Evolutionary conservation across 2,329 filamentous ascomycete species (phyloP).

Genomic region (Macrophomina tecta): DNA sequence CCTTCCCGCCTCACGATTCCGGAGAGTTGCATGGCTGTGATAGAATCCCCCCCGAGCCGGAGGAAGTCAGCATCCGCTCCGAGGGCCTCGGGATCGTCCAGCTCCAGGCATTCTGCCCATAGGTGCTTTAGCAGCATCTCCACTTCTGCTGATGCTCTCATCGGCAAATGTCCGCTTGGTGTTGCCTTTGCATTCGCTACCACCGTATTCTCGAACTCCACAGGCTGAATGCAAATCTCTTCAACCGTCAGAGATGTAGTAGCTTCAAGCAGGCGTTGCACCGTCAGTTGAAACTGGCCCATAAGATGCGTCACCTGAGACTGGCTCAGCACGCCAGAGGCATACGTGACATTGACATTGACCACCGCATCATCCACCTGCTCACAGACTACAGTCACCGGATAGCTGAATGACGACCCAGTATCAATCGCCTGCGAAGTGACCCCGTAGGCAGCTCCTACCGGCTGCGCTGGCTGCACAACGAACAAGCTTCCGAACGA

Average conservation of each 20-base stretch:
- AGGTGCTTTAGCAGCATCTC: not conserved
- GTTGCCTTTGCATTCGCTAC: too few species aligned
- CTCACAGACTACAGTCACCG: conserved; percentile 5
- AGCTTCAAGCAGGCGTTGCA: not conserved
- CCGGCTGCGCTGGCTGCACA: conserved; percentile 46
- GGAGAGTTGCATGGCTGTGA: conserved; percentile 1
- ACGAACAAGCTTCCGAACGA: conserved; percentile 59
- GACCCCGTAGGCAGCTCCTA: not conserved
- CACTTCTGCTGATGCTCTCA: not conserved
- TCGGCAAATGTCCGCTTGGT: too few species aligned
- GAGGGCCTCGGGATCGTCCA: not conserved
- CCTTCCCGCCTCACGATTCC: not conserved
- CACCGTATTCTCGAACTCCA: too few species aligned
- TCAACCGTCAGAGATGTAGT: not conserved
- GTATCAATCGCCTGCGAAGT: not conserved
- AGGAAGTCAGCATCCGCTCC: not conserved
- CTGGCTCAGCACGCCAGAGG: not conserved
- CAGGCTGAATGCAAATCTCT: not conserved
- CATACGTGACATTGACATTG: not conserved
- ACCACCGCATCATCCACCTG: not conserved
- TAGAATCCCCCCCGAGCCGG: not conserved
- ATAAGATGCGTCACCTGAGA: not conserved
- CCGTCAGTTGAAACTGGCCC: not conserved
- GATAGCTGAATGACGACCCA: conserved; percentile 2
- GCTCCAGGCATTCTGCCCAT: not conserved